Conservation (phyloP, 1,284 basidiomycete species). For the Phenoliferia sp. region DNA sequence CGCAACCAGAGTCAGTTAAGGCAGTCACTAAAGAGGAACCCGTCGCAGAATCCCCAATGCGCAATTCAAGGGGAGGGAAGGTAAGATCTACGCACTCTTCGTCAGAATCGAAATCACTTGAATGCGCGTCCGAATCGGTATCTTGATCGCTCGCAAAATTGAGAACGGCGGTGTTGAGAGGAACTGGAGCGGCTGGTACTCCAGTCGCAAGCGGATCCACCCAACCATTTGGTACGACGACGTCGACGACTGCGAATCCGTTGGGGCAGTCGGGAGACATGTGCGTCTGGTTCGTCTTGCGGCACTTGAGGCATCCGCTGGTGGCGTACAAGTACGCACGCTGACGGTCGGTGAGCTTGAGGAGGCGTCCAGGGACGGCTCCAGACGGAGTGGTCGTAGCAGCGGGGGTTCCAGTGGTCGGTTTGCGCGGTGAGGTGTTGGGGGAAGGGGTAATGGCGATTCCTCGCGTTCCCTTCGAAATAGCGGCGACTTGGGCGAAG, state of each 20-base stretch:
- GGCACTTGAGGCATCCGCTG: slow-evolving; percentile 7
- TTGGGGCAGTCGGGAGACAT: not conserved
- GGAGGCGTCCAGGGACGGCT: not conserved
- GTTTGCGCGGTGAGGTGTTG: no score
- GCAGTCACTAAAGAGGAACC: no score
- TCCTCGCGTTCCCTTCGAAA: not conserved
- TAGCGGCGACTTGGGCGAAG: not conserved
- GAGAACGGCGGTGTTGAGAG: no score
- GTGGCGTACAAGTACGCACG: not conserved
- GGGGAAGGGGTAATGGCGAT: not conserved
- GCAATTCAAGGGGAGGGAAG: slow-evolving; percentile 10
- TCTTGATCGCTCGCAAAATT: no score
- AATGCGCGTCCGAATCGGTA: no score
- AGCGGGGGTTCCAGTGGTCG: no score
- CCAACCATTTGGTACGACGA: slow-evolving; percentile 7
- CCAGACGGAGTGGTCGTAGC: not conserved
- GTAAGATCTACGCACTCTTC: slow-evolving; percentile 6
- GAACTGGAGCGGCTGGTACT: no score
- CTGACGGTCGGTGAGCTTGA: slow-evolving; percentile 3
- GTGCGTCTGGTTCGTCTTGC: not conserved
- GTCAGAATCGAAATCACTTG: no score
- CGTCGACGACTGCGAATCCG: not conserved
- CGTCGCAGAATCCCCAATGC: no score
- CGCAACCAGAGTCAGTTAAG: slow-evolving; percentile 9
- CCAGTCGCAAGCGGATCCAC: no score